Evolutionary conservation across 2,329 filamentous ascomycete genomes (phyloP), one percentile per base, ranked within the genome.

Genomic region (Neonectria sp.): DNA sequence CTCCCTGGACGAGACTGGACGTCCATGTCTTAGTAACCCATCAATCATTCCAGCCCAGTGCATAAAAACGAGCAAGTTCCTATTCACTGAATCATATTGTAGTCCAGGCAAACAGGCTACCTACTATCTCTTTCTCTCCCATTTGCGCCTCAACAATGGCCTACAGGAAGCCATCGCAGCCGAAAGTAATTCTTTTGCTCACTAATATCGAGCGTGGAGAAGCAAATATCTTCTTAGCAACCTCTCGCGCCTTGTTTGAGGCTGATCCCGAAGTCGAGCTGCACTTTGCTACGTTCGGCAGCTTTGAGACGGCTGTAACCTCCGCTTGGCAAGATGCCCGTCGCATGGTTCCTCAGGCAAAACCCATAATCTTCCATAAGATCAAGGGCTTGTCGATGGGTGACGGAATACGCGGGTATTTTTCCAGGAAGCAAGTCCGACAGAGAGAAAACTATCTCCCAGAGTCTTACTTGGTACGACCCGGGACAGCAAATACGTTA

Each of bases 151-250:
- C 35, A 55, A 27, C 27, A n/a, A 63, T 63, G 61, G 55, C 48
- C 2, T 40, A 55, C 6, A 29, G 48, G 13, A 55, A 59, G 29
- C 15, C 53, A 13, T 21, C 29, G 2, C 27, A 46, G 3, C 25
- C 59, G 1, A 68, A 60, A 9, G 76, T 63, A 53, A 76, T 84
- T 9, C 74, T 86, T 1, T 80, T 86, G 48, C 70, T 86, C 46
- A 82, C 84, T 4, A 85, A 82, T 69, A 77, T 79, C 57, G 85
- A 86, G 63, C 79, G 80, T 65, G 85, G 85, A 4, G 82, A 85
- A 63, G 81, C 82, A 21, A 86, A 85, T 70, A 81, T 86, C 27
- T 78, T 84, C 40, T 68, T 87, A 7, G 84, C 84, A 7, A 79
- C 82, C 0, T 77, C 77, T 4, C 77, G 82, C 40, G 83, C 83